Conservation (phyloP, 805 yeast genomes). For the Ogataea neopini region DNA sequence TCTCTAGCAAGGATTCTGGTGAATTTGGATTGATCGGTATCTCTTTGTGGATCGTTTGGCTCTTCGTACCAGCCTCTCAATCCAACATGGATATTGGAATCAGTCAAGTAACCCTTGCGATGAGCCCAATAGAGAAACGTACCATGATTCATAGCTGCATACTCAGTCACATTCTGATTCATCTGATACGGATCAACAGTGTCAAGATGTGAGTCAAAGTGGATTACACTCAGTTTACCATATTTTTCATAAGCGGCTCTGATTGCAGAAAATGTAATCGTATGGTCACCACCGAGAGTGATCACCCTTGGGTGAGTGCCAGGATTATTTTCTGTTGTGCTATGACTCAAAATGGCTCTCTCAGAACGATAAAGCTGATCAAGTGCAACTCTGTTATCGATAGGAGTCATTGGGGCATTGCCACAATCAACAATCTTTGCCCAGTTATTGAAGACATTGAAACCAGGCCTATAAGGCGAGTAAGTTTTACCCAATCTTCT, state of each 20-base stretch:
- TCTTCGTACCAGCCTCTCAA: slow-evolving; percentile 58
- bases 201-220: slow-evolving; percentile 69
- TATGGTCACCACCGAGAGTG: slow-evolving; percentile 65
- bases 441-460: slow-evolving; percentile 37
- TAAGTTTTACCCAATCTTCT: slow-evolving; percentile 43
- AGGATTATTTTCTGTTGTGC: slow-evolving; percentile 23
- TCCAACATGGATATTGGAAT: slow-evolving; percentile 55
- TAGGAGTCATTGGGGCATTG: slow-evolving; percentile 56
- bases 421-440: slow-evolving; percentile 53
- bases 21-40: slow-evolving; percentile 29
- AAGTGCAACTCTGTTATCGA: slow-evolving; percentile 54
- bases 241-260: slow-evolving; percentile 51
- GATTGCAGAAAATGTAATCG: slow-evolving; percentile 52
- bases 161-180: slow-evolving; percentile 60
- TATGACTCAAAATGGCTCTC: slow-evolving; percentile 44
- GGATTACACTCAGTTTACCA: slow-evolving; percentile 53
- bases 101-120: slow-evolving; percentile 55
- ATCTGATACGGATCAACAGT: slow-evolving; percentile 65
- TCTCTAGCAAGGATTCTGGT: slow-evolving; percentile 46
- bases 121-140: slow-evolving; percentile 67
- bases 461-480: slow-evolving; percentile 38
- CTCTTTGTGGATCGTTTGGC: slow-evolving; percentile 41
- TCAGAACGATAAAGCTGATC: slow-evolving; percentile 54
- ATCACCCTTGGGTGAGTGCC: slow-evolving; percentile 41
- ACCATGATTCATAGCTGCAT: slow-evolving; percentile 59